Base-by-base conservation (phyloP, 2,329 filamentous ascomycete species). In the Trichoderma sp. region DNA sequence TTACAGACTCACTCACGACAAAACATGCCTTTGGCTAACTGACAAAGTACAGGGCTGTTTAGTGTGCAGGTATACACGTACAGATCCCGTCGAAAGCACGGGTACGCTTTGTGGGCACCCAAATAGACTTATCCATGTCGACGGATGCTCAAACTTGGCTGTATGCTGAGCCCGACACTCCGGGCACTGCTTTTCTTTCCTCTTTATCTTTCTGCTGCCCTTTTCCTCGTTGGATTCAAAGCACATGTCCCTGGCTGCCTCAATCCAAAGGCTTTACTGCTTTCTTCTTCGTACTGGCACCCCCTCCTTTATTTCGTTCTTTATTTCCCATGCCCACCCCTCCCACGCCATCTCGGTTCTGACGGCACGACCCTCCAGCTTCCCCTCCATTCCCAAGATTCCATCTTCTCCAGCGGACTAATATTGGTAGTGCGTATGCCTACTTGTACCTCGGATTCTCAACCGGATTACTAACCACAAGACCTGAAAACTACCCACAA, bases 291-390 rank as follows among this genome's bases (percentile, higher is more conserved):
- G n/a, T 60, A 38, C 21, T 8, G 6, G n/a, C 62, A 74, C 72
- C 14, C 73, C 66, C 35, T 56, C 38, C 24, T n/a, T 65, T 65
- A 67, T 53, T 21, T 64, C 31, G 24, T 50, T 31, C 21, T 59
- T 29, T 59, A 69, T 59, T 69, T 53, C 31, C 69, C 68, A 50
- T 27, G 60, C 29, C 45, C 74, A 75, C 74, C n/a, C 66, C 38
- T 66, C 24, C 74, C 74, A 67, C 68, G 62, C 69, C 74, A 24
- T 66, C 59, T 73, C 74, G 74, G 74, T 68, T 75, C 68, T 73
- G 69, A 75, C 74, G 74, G 74, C 74, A 75, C 74, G 74, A 62
- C 31, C 31, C 60, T 71, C 67, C 67, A 53, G 56, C 56, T 62
- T 71, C 41, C 56, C 53, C 64, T 66, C 65, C 56, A 24, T 74